Evolutionary conservation across 495 filamentous ascomycete species (phyloP), one percentile per base, ranked within the genome.

Genomic region (Penicillium cosmopolitanum): DNA sequence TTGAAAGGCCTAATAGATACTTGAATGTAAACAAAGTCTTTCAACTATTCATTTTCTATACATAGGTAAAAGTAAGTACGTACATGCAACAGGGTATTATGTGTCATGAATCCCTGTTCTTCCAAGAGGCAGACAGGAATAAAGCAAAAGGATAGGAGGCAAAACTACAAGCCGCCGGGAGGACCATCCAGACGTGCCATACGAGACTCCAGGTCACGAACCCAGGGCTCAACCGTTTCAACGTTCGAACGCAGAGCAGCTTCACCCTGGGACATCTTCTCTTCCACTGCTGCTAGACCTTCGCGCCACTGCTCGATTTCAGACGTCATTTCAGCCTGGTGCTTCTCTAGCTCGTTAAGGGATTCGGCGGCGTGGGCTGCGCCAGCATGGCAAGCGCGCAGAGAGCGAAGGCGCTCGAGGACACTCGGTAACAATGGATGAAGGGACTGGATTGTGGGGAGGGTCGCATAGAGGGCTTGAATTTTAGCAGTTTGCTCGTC

Each of bases 301-400:
- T 92, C 89, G 50, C 85, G 85, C 96, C 96, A 98, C 67, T 87
- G 85, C 72, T 85, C 85, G 40, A 98, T 88, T 68, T 98, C 95
- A 12, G 76, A 76, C 11, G 81, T 85, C 89, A 95, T 94, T 56
- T 94, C 90, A 13, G 83, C 85, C 68, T 98, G 95, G 46, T 85
- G 81, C 64, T 81, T 83, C 73, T 97, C 93, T 12, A 96, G 77
- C 58, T 83, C 85, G 47, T 87, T 84, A 46, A 99, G 77, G 0
- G 82, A 88, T 56, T 92, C 86, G n/a, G 87, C 84, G 5, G 95
- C 93, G n/a, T 85, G 85, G 23, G 89, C 93, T 4, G 96, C 94
- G 62, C 90, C 91, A 0, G 91, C 86, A 65, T 99, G 95, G 35
- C 97, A 88, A 21, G 87, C 84, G 57, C 91, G 83, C 50, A 99